Evolutionary conservation across 2,329 filamentous ascomycete genomes (phyloP).

Genomic region (Colletotrichum tamarilloi): DNA sequence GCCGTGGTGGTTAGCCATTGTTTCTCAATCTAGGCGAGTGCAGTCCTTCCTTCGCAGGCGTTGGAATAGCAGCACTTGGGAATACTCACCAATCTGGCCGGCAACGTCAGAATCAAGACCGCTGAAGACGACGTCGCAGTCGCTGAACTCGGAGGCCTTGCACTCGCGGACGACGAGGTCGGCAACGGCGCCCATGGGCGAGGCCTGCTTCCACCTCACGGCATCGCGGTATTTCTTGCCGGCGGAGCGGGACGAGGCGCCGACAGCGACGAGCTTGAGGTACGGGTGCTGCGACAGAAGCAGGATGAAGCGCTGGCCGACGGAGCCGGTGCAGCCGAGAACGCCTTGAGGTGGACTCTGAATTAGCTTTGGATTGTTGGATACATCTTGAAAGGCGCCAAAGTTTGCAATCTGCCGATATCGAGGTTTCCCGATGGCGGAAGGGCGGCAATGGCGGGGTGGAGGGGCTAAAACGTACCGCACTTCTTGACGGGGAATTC

Average conservation of each 20-base stretch:
- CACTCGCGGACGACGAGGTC: conserved; percentile 89
- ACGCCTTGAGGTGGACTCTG: conserved; percentile 63
- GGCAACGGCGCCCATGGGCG: conserved; percentile 82
- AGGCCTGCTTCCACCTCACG: conserved; percentile 92
- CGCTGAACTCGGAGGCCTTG: conserved; percentile 81
- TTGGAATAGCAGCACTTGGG: background rate
- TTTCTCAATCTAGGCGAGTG: too few species aligned
- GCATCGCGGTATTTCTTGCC: conserved; percentile 96
- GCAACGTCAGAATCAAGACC: conserved; percentile 94
- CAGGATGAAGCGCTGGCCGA: conserved; percentile 95
- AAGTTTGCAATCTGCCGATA: background rate
- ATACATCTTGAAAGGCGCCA: conserved; percentile 10
- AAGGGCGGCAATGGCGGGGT: conserved; percentile 29
- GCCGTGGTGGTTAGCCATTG: conserved; percentile 24
- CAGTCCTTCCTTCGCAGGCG: background rate
- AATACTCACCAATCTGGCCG: conserved; percentile 81
- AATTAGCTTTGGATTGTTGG: conserved; percentile 6
- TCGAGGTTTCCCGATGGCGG: conserved; percentile 19
- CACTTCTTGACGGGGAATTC: conserved; percentile 69
- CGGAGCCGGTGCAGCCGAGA: conserved; percentile 91
- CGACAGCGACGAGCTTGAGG: conserved; percentile 87
- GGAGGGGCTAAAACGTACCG: conserved; percentile 53
- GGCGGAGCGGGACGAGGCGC: conserved; percentile 88
- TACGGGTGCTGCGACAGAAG: conserved; percentile 89
- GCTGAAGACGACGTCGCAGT: conserved; percentile 94